A percentile compares a stretch with the other conserved stretches of the same genome.
These are phyloP conservation scores for Thraustotheca clavata DNA, from an alignment of 352 stramenopile genomes.

Conservation along the genomic window DNA sequence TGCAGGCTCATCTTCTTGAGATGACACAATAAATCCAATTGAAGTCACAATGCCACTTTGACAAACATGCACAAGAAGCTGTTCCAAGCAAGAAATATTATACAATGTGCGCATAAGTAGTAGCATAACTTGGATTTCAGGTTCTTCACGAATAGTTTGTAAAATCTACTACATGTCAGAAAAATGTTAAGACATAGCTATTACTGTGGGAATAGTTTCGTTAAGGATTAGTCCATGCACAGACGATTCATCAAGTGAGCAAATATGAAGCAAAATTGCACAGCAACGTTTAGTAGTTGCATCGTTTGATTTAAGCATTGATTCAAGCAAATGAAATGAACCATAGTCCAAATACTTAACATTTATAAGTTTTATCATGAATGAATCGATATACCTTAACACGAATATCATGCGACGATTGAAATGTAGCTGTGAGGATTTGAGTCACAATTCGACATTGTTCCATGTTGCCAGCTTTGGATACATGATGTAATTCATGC, in stretches of 20 bases:
- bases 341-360: slow-evolving; percentile 27
- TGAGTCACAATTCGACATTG: slow-evolving; percentile 5
- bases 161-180: neutral
- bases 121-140: slow-evolving; percentile 18
- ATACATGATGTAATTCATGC: neutral
- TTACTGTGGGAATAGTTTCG: slow-evolving; percentile 8
- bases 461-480: neutral
- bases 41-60: slow-evolving; percentile 23
- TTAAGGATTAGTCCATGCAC: slow-evolving; percentile 23
- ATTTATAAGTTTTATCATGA: neutral
- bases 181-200: neutral
- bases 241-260: slow-evolving; percentile 40
- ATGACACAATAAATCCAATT: slow-evolving; percentile 23
- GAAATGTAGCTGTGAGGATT: slow-evolving; percentile 15
- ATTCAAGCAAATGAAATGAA: slow-evolving; percentile 22
- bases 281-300: slow-evolving; percentile 37
- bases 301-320: slow-evolving; percentile 22
- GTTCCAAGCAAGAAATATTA: slow-evolving; percentile 43
- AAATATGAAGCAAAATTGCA: slow-evolving; percentile 43
- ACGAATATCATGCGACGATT: slow-evolving; percentile 8
- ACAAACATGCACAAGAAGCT: slow-evolving; percentile 27
- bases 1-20: slow-evolving; percentile 23
- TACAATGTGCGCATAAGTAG: slow-evolving; percentile 50
- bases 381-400: neutral
- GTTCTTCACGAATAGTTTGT: neutral